A percentile compares a stretch with the other conserved stretches of the same genome.
These are phyloP conservation scores for Puya raimondii DNA, from an alignment of 176 grass and related monocot genomes.

Conservation along the genomic window DNA sequence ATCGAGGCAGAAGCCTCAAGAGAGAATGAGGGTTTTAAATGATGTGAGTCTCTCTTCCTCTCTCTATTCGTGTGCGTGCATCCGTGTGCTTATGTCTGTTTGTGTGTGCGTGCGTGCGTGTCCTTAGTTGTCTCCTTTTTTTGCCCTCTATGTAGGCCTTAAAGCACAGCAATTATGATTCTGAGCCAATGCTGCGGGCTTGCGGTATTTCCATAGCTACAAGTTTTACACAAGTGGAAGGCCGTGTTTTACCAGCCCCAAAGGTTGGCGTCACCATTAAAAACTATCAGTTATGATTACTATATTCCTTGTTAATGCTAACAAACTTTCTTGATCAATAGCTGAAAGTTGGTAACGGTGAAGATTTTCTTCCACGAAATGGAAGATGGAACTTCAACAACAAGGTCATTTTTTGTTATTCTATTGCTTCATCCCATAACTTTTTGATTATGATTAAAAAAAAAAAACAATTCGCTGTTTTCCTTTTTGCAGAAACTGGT, in stretches of 20 bases:
- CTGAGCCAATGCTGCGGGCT: constrained; percentile 59
- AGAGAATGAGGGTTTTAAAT: constrained; percentile 58
- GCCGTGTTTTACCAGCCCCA: constrained; percentile 52
- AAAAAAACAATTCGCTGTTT: neutral
- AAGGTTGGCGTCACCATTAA: constrained; percentile 26
- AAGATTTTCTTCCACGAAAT: constrained; percentile 57
- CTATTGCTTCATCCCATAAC: neutral
- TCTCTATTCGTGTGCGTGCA: neutral
- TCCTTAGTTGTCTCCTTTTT: neutral
- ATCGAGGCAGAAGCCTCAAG: constrained; percentile 82
- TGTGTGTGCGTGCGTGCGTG: neutral
- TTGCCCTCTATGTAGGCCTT: constrained; percentile 33
- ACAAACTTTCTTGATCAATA: constrained; percentile 15
- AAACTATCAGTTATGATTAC: neutral
- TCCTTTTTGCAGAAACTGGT: constrained; percentile 48
- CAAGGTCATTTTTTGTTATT: constrained; percentile 32
- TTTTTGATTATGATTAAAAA: constrained; percentile 6
- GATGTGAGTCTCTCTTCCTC: constrained; percentile 30
- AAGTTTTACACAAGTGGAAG: constrained; percentile 58
- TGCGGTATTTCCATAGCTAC: constrained; percentile 56
- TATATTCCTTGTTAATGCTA: neutral
- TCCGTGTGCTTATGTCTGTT: neutral
- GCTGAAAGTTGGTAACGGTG: constrained; percentile 69
- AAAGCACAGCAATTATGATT: constrained; percentile 45
- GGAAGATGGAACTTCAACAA: constrained; percentile 95